These are phyloP conservation scores for Biancaea sappan DNA, from an alignment of 306 rosid genomes.

Conservation along the genomic window DNA sequence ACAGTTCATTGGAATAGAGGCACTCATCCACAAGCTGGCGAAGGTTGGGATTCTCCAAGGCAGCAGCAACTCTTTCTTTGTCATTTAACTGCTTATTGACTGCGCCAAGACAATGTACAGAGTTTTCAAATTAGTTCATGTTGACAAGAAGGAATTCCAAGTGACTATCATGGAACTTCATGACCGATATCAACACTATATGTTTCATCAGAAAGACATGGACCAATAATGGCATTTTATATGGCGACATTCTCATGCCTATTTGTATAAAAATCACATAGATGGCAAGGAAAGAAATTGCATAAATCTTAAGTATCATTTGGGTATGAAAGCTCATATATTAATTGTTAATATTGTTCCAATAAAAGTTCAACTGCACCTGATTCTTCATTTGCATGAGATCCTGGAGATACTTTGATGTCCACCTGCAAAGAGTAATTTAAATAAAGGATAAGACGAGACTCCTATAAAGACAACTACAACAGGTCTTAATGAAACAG, in stretches of 20 bases:
- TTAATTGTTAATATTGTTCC: background rate
- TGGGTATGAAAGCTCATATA: background rate
- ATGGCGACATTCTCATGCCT: background rate
- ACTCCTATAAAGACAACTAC: constrained; percentile 11
- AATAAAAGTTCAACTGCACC: constrained; percentile 48
- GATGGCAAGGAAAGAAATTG: background rate
- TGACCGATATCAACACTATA: background rate
- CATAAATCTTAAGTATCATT: background rate
- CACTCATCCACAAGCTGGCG: constrained; percentile 98
- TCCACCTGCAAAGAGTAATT: constrained; percentile 71
- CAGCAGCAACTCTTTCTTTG: constrained; percentile 95
- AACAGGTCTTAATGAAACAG: constrained; percentile 9
- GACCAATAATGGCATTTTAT: background rate
- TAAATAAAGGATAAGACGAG: constrained; percentile 25
- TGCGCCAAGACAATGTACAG: constrained; percentile 37
- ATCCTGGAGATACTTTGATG: constrained; percentile 94
- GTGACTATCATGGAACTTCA: background rate
- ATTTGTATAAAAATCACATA: background rate
- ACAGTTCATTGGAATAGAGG: constrained; percentile 81
- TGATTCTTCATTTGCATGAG: constrained; percentile 91
- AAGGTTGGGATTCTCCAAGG: constrained; percentile 94
- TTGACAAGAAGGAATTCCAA: constrained; percentile 14
- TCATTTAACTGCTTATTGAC: constrained; percentile 96
- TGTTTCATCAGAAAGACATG: background rate
- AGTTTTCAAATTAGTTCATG: constrained; percentile 21